Evolutionary conservation across 495 filamentous ascomycete species (phyloP), one percentile per base, ranked within the genome.

Genomic region (Chaetomium cochliodes): DNA sequence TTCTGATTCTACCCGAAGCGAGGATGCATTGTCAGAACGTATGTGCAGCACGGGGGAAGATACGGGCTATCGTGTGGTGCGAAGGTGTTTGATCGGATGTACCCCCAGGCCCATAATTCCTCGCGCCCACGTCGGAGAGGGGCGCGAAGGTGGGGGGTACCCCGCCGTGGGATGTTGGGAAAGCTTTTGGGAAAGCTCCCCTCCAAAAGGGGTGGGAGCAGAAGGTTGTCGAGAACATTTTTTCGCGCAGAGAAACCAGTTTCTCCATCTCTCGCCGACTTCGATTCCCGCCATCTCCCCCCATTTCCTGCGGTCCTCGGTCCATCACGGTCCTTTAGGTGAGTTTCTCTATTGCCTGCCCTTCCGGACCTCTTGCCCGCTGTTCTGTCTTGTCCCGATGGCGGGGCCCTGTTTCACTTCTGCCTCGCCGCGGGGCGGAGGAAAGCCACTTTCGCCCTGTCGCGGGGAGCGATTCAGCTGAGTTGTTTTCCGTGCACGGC

Each of bases 161-260:
- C 55, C 52, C 56, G 56, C 62, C 9, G 66, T 62, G 66, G 66
- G 66, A 65, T 68, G 66, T 65, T 58, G 66, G 61, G 63, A 58
- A 60, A 62, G 66, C 33, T 37, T 37, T 37, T 37, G 33, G 44
- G 39, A 47, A 39, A 68, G 66, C 66, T 65, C 51, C 61, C 50
- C 62, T 41, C 58, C 57, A 62, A 52, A 49, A 18, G 22, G 23
- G 49, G 33, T 37, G 33, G 49, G 41, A 54, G 57, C n/a, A 60
- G n/a, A 13, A 39, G 50, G 28, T 37, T 58, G 61, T 67, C 54
- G 41, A 64, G 39, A 39, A 49, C 56, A 37, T 59, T 68, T 68
- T 65, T 68, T 62, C 58, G 50, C 66, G 58, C 62, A 65, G 58
- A 39, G 5, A 58, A 5, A 18, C 13, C 54, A 23, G 20, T 37